Evolutionary conservation across 768 basidiomycete genomes (phyloP).

Genomic region (Calocybe gangraenosa): DNA sequence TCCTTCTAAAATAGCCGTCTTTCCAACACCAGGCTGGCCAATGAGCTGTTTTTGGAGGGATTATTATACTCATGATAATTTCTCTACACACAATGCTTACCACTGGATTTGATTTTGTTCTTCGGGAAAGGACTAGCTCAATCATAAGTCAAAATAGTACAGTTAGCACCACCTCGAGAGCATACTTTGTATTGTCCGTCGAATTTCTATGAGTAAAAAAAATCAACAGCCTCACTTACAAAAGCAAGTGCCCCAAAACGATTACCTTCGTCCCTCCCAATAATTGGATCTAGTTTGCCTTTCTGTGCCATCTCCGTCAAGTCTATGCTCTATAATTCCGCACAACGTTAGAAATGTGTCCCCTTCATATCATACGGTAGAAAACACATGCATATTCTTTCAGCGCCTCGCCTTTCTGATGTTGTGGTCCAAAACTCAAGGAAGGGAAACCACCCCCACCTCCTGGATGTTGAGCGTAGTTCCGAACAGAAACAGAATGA

Average conservation of each 20-base stretch:
- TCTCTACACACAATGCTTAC: slow-evolving; percentile 32
- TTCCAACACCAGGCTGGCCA: slow-evolving; percentile 87
- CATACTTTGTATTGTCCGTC: slow-evolving; percentile 87
- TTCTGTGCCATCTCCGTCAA: slow-evolving; percentile 78
- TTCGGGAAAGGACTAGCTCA: slow-evolving; percentile 65
- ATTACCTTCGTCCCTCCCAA: slow-evolving; percentile 82
- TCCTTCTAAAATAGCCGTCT: slow-evolving; percentile 90
- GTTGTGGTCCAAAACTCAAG: slow-evolving; percentile 54
- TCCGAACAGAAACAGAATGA: slow-evolving; percentile 19
- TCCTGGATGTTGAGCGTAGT: slow-evolving; percentile 48
- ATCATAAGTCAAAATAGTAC: neutral
- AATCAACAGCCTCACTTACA: slow-evolving; percentile 1
- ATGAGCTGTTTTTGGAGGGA: slow-evolving; percentile 51
- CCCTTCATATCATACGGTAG: too few species aligned
- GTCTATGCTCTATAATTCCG: slow-evolving; percentile 83
- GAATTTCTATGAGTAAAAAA: slow-evolving; percentile 59
- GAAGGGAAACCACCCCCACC: slow-evolving; percentile 56
- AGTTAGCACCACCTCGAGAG: neutral
- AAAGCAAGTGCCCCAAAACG: neutral
- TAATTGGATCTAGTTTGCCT: slow-evolving; percentile 88
- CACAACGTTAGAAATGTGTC: too few species aligned
- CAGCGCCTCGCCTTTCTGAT: slow-evolving; percentile 79
- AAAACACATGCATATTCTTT: slow-evolving; percentile 68
- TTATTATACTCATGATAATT: neutral
- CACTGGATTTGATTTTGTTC: slow-evolving; percentile 93